Percentiles rank a stretch among this genome's conserved stretches.
Conservation (phyloP, 331 rosid species). For the Saraca asoca region DNA sequence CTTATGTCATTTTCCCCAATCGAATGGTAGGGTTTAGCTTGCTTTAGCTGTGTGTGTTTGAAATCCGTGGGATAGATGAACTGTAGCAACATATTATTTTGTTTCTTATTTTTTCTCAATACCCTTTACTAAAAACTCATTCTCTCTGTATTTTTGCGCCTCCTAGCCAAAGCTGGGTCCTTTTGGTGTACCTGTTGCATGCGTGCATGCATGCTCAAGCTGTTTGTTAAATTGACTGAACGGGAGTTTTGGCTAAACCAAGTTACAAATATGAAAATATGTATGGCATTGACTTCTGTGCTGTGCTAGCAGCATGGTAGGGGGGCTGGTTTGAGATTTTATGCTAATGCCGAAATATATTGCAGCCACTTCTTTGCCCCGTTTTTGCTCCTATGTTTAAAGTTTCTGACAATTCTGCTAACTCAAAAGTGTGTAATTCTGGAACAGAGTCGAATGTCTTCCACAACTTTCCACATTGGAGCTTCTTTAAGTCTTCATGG, state of each 20-base stretch:
- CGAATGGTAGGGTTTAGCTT: background rate
- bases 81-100: background rate
- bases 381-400: too few relatives aligned
- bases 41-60: too few relatives aligned
- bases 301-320: too few relatives aligned
- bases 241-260: background rate
- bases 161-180: background rate
- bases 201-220: background rate
- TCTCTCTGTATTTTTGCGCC: background rate
- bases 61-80: background rate
- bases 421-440: background rate
- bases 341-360: too few relatives aligned
- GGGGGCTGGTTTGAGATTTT: too few relatives aligned
- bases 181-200: too few relatives aligned
- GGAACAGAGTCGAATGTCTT: slow-evolving; percentile 48
- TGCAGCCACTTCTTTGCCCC: too few relatives aligned
- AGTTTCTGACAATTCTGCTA: too few relatives aligned
- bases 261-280: too few relatives aligned
- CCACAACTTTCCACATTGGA: slow-evolving; percentile 46
- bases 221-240: slow-evolving; percentile 36
- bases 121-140: background rate
- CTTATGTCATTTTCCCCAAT: background rate
- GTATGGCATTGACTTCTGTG: too few relatives aligned
- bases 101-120: too few relatives aligned
- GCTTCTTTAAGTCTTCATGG: slow-evolving; percentile 41